A percentile compares a stretch with the other conserved stretches of the same genome.
phyloP scores from a whole-genome alignment of 139 green algal species.

The Microglena sp. region DNA sequence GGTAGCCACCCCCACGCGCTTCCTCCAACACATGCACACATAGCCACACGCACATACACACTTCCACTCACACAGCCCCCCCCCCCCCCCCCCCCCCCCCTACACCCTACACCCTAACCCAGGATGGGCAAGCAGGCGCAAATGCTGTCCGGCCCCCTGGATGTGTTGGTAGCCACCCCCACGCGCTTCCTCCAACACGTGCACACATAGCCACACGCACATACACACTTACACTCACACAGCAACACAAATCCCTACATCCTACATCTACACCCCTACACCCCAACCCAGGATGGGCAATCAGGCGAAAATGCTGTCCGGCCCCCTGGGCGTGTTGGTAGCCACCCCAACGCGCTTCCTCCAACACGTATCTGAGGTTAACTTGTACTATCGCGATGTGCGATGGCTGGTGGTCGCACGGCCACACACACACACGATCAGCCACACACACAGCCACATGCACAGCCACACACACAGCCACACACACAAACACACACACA shows the following conservation, averaged over 20 bases:
- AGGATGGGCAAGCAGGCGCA: constrained; percentile 42
- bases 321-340: too few relatives aligned
- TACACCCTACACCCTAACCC: too few relatives aligned
- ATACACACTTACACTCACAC: not conserved
- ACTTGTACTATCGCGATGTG: constrained; percentile 79
- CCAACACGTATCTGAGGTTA: too few relatives aligned
- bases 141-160: constrained; percentile 52
- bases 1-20: constrained; percentile 67
- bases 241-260: too few relatives aligned
- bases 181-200: not conserved
- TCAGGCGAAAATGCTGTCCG: constrained; percentile 48
- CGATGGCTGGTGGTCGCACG: too few relatives aligned
- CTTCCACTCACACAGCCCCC: not conserved
- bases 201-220: not conserved
- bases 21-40: constrained; percentile 63
- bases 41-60: not conserved
- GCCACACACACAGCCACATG: too few relatives aligned
- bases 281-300: constrained; percentile 26
- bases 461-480: too few relatives aligned
- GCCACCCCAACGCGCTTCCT: too few relatives aligned
- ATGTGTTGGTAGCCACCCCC: constrained; percentile 79
- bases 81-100: not conserved
- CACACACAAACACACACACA: too few relatives aligned
- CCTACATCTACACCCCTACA: too few relatives aligned
- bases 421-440: too few relatives aligned